Evolutionary conservation across 1,284 basidiomycete genomes (phyloP).

Genomic region (Mrakiaceae sp.): DNA sequence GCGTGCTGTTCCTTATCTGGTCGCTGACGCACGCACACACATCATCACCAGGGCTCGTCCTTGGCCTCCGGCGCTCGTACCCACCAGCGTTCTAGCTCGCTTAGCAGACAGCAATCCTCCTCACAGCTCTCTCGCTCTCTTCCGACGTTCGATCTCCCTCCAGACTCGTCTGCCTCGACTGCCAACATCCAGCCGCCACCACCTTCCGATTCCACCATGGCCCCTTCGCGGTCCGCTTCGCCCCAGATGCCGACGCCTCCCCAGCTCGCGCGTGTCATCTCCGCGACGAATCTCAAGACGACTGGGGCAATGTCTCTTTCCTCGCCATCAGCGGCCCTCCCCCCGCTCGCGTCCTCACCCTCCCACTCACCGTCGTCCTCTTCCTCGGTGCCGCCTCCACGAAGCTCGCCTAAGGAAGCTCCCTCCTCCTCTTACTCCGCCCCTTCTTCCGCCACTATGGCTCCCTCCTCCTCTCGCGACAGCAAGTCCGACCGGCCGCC

Average conservation of each 20-base stretch:
- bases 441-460: neutral
- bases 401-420: too few relatives aligned
- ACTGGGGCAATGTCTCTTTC: neutral
- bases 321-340: neutral
- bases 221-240: too few relatives aligned
- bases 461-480: neutral
- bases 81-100: neutral
- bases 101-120: neutral
- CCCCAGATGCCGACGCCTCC: neutral
- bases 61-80: neutral
- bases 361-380: neutral
- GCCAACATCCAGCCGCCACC: too few relatives aligned
- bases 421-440: neutral
- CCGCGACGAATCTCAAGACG: slow-evolving; percentile 5
- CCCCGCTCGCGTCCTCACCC: neutral
- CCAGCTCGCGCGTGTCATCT: slow-evolving; percentile 1
- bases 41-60: neutral
- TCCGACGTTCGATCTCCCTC: neutral
- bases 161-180: neutral
- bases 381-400: neutral
- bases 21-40: neutral
- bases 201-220: too few relatives aligned
- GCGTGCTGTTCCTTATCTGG: neutral
- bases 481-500: too few relatives aligned
- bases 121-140: neutral